Conservation (phyloP, 192 early-diverging fungal genomes). For the Gigaspora rosea region DNA sequence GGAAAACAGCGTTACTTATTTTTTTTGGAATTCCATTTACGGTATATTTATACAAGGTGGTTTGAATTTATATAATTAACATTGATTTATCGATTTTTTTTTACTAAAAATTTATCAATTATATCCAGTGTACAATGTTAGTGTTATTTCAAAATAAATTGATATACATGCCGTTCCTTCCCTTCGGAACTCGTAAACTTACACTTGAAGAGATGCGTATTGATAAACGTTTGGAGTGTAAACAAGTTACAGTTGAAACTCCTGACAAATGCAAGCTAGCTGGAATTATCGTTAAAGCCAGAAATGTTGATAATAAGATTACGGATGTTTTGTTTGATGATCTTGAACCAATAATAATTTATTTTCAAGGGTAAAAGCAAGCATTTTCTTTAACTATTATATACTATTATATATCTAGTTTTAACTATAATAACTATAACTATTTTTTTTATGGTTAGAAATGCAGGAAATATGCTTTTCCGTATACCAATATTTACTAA, state of each 20-base stretch:
- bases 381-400: too few species aligned
- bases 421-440: background rate
- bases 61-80: too few species aligned
- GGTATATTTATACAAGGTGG: too few species aligned
- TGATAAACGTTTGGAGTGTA: slow-evolving; percentile 14
- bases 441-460: slow-evolving; percentile 26
- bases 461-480: slow-evolving; percentile 47
- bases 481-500: slow-evolving; percentile 37
- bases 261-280: slow-evolving; percentile 8
- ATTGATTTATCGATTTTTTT: too few species aligned
- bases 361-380: slow-evolving; percentile 45
- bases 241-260: slow-evolving; percentile 18
- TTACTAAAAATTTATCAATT: too few species aligned
- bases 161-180: slow-evolving; percentile 45
- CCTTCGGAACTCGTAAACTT: slow-evolving; percentile 37
- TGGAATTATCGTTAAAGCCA: slow-evolving; percentile 24
- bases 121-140: slow-evolving; percentile 39
- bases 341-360: slow-evolving; percentile 39
- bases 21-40: too few species aligned
- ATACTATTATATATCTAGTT: background rate
- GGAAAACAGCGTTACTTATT: too few species aligned
- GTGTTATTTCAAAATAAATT: slow-evolving; percentile 48
- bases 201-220: background rate
- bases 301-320: background rate
- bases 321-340: too few species aligned